phyloP scores from a whole-genome alignment of 2,329 filamentous ascomycete genomes.

The Colletotrichum musicola region DNA sequence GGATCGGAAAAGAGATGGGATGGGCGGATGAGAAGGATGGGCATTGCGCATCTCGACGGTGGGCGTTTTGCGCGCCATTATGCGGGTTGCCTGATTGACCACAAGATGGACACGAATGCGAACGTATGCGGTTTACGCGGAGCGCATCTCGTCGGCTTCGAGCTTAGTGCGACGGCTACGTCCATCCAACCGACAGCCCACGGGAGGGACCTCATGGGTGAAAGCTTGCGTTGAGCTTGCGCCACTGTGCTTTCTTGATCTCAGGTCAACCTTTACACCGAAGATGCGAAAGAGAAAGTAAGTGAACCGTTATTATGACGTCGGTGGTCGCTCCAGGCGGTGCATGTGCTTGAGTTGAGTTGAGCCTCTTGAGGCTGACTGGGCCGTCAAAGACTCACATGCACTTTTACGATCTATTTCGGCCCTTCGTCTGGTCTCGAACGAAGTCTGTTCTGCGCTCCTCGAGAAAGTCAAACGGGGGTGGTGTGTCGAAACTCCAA shows the following conservation, averaged over 20 bases:
- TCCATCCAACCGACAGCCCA: conserved; percentile 10
- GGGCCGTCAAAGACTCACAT: not conserved
- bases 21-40: conserved; percentile 10
- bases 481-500: conserved; percentile 25
- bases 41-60: no score
- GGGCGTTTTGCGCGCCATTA: not conserved
- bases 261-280: not conserved
- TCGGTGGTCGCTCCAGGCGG: not conserved
- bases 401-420: conserved; percentile 17
- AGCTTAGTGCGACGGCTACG: conserved; percentile 22
- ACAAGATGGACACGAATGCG: conserved; percentile 25
- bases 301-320: no score
- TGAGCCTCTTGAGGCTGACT: conserved; percentile 13
- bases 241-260: conserved; percentile 11
- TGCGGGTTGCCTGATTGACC: conserved; percentile 14
- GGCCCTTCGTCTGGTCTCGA: conserved; percentile 26
- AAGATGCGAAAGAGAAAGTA: not conserved
- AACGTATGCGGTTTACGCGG: conserved; percentile 29
- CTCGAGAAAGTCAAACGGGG: conserved; percentile 6
- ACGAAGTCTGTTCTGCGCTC: conserved; percentile 5
- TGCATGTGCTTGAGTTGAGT: conserved; percentile 11
- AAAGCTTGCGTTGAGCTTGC: conserved; percentile 19
- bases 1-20: conserved; percentile 22
- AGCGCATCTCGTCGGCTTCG: conserved; percentile 24
- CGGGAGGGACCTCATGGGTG: conserved; percentile 1